Evolutionary conservation across 2,329 filamentous ascomycete genomes (phyloP), one percentile per base, ranked within the genome.

Genomic region (Zopfia rhizophila): DNA sequence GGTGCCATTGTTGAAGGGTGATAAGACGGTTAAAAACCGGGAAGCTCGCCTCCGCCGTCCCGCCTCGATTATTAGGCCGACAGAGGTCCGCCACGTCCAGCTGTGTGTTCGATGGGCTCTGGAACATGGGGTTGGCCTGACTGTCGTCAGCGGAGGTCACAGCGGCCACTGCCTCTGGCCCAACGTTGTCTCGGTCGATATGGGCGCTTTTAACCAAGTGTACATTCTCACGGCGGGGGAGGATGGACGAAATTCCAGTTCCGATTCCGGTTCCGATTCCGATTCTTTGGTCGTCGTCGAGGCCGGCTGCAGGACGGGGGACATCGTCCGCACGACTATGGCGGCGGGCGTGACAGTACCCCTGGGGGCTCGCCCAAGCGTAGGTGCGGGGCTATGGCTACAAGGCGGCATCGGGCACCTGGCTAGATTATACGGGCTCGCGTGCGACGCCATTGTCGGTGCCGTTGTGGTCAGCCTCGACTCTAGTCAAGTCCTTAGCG

Each of bases 331-430:
- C 14, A 70, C 74, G 38, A 57, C 79, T 25, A 78, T 79, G 72
- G 66, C 45, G 1, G 70, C 53, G 0, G 80, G 78, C 2, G 1
- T 86, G 40, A 81, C 79, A 43, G 78, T 87, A 2, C 83, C 84
- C 0, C 62, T 87, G 3, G 85, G 84, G 2, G 62, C 82, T 18
- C 81, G 84, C 5, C 84, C 84, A 51, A 86, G 83, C 53, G 82
- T 87, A 18, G 84, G 85, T 3, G 78, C 82, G 0, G 85, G 85
- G 0, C 55, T 84, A 11, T 87, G 82, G 82, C 71, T 88, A 33
- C 83, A 87, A 71, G 85, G 85, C 28, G 84, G 84, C 39, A 83
- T 87, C 36, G 83, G 84, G 2, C 82, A 86, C 53, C 69, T 85
- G n/a, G 58, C 78, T 24, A 74, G 83, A 46, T 42, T 74, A 7